A percentile compares a stretch with the other conserved stretches of the same genome.
Conservation (phyloP, 306 rosid species). For the Hippophae rhamnoides region DNA sequence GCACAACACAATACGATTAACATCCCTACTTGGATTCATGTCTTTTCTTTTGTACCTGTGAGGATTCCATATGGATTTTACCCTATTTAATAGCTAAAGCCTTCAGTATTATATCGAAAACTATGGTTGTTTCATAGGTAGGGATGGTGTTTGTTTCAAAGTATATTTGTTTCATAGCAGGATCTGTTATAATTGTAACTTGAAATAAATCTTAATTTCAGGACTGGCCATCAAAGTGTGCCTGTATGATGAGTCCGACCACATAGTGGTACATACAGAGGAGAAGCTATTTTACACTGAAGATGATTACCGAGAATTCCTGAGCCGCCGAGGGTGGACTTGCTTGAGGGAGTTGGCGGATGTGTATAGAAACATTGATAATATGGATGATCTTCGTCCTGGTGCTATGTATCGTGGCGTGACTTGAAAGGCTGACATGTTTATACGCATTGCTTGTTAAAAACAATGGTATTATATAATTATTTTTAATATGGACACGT, state of each 20-base stretch:
- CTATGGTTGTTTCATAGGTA: too few species aligned
- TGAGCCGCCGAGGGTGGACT: slow-evolving; percentile 72
- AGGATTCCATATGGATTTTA: too few species aligned
- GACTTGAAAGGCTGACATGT: slow-evolving; percentile 29
- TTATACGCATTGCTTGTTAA: neutral
- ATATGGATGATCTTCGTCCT: slow-evolving; percentile 85
- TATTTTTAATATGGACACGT: too few species aligned
- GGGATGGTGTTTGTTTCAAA: too few species aligned
- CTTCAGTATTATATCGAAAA: too few species aligned
- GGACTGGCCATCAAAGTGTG: slow-evolving; percentile 77
- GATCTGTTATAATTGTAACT: too few species aligned
- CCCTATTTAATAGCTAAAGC: too few species aligned
- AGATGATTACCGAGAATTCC: slow-evolving; percentile 77
- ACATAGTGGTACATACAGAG: slow-evolving; percentile 68
- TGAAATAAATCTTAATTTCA: slow-evolving; percentile 30
- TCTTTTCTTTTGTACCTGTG: too few species aligned
- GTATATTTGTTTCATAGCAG: too few species aligned
- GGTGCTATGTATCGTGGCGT: slow-evolving; percentile 80
- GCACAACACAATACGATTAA: too few species aligned
- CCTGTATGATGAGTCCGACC: slow-evolving; percentile 76
- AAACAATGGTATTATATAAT: too few species aligned
- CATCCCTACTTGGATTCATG: too few species aligned
- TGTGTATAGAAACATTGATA: slow-evolving; percentile 69
- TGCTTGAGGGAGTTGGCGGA: slow-evolving; percentile 71
- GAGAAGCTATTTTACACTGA: slow-evolving; percentile 82